Conservation (phyloP, 177 flowering plant genomes). For the Vitis hybrid region DNA sequence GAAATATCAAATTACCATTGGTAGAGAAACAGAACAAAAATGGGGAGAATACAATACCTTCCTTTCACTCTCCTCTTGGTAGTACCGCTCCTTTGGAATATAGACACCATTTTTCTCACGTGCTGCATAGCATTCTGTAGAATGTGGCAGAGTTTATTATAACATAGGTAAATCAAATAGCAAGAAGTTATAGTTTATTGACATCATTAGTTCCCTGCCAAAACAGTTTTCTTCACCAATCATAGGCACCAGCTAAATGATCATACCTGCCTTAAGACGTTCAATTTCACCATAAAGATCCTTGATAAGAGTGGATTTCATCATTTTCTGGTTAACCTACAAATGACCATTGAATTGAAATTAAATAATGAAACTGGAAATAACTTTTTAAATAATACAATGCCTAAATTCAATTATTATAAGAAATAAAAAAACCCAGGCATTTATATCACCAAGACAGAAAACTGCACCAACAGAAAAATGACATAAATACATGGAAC, state of each 20-base stretch:
- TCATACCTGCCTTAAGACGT: slow-evolving; percentile 84
- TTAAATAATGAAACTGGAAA: background rate
- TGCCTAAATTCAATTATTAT: too few relatives aligned
- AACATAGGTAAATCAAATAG: background rate
- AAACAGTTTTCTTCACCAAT: background rate
- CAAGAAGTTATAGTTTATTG: background rate
- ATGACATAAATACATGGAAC: background rate
- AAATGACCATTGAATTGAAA: background rate
- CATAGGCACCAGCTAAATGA: background rate
- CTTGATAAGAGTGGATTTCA: slow-evolving; percentile 94
- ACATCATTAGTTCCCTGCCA: background rate
- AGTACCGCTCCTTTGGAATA: slow-evolving; percentile 90
- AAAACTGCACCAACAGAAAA: background rate
- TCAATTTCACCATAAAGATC: slow-evolving; percentile 99
- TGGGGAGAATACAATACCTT: slow-evolving; percentile 50
- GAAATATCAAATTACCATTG: background rate
- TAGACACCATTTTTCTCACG: slow-evolving; percentile 98
- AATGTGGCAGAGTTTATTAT: background rate
- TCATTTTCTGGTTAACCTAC: slow-evolving; percentile 98
- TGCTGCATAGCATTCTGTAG: slow-evolving; percentile 89
- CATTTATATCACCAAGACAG: too few relatives aligned
- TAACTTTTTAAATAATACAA: too few relatives aligned
- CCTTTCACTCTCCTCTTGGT: slow-evolving; percentile 91
- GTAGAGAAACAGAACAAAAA: background rate
- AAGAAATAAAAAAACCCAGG: too few relatives aligned